These are phyloP conservation scores for Colletotrichum euphorbiae DNA, from an alignment of 2,329 filamentous ascomycete species.

Conservation along the genomic window DNA sequence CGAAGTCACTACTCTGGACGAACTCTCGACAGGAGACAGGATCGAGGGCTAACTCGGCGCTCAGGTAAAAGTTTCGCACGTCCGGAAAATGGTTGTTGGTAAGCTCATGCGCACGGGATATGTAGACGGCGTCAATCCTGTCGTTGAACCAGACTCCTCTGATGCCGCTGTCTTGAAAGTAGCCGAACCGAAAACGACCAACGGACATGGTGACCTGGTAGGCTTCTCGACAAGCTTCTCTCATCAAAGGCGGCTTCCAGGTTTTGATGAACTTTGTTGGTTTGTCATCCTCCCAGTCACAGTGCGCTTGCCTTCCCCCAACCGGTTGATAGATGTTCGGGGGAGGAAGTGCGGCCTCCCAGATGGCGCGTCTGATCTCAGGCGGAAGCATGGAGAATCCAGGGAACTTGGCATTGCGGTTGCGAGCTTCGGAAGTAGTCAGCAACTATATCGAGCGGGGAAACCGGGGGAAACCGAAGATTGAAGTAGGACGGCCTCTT, in stretches of 20 bases:
- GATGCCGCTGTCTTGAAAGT: neutral
- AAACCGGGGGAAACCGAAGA: too few species aligned
- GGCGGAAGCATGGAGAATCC: neutral
- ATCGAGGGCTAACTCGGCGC: neutral
- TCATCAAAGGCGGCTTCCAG: neutral
- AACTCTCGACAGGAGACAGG: neutral
- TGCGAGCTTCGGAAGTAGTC: too few species aligned
- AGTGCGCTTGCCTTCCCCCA: neutral
- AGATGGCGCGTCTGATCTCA: neutral
- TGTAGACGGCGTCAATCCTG: neutral
- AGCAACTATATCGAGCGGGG: too few species aligned
- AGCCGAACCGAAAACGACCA: conserved; percentile 3
- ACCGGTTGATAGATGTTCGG: neutral
- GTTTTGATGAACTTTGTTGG: neutral
- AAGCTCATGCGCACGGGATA: neutral
- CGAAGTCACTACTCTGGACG: neutral
- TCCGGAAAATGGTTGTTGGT: neutral
- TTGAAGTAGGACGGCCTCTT: too few species aligned
- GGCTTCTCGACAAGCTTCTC: conserved; percentile 9
- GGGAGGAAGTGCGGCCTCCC: neutral
- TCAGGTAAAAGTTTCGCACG: neutral
- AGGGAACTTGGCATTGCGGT: neutral
- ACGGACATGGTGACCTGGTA: neutral
- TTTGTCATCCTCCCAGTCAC: neutral
- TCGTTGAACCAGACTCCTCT: conserved; percentile 13